A percentile compares a stretch with the other conserved stretches of the same genome.
These are phyloP conservation scores for Desmodesmus armatus DNA, from an alignment of 139 green algal species.

Conservation along the genomic window DNA sequence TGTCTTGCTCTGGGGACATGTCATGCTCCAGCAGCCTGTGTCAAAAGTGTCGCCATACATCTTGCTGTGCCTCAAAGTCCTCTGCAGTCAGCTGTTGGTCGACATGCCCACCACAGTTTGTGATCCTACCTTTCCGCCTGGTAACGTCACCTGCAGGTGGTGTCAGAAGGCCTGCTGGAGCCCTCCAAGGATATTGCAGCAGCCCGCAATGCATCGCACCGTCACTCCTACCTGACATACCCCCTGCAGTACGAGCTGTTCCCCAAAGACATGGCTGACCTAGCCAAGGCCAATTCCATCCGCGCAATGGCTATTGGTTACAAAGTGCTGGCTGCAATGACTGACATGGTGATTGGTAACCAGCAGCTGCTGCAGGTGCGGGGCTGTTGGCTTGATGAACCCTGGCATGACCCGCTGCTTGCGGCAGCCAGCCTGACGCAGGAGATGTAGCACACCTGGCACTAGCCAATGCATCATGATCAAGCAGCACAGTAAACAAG, in stretches of 20 bases:
- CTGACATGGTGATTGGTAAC: slow-evolving; percentile 22
- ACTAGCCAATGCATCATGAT: too few species aligned
- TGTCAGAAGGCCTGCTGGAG: slow-evolving; percentile 1
- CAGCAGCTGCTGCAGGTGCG: background rate
- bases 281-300: slow-evolving; percentile 6
- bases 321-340: slow-evolving; percentile 32
- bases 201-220: background rate
- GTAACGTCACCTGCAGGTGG: slow-evolving; percentile 3
- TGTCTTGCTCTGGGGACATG: background rate
- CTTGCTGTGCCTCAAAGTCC: background rate
- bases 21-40: background rate
- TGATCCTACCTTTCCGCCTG: background rate
- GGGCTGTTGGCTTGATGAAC: too few species aligned
- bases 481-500: too few species aligned
- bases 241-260: slow-evolving; percentile 38
- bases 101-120: background rate
- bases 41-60: background rate
- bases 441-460: too few species aligned
- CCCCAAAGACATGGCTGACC: slow-evolving; percentile 23
- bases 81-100: background rate
- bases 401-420: too few species aligned
- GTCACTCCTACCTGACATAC: slow-evolving; percentile 42
- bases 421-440: too few species aligned
- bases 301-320: slow-evolving; percentile 24
- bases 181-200: background rate